Conservation (phyloP, 129 eudicot genomes). For the Helianthus tuberosus region DNA sequence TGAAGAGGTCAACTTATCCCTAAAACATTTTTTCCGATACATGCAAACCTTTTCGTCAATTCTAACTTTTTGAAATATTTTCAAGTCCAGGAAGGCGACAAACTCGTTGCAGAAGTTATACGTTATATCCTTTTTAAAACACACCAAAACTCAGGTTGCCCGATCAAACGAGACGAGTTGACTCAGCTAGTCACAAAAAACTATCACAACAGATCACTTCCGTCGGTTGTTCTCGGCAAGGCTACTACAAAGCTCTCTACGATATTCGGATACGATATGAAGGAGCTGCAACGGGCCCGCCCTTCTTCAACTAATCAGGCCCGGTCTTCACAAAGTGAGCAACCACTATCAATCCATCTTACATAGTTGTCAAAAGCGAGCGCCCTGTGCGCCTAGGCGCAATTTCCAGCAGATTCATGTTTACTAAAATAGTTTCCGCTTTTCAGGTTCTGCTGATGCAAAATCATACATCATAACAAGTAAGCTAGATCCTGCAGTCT, state of each 20-base stretch:
- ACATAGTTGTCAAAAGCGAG: too few relatives aligned
- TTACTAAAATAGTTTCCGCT: conserved; percentile 2
- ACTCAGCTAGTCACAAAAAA: conserved; percentile 68
- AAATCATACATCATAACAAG: conserved; percentile 78
- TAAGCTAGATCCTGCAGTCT: conserved; percentile 63
- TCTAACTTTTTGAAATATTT: not conserved
- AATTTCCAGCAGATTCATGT: not conserved
- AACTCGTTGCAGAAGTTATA: conserved; percentile 76
- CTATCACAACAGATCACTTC: conserved; percentile 69
- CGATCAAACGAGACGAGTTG: conserved; percentile 89
- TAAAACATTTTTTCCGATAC: conserved; percentile 2
- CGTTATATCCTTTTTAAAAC: conserved; percentile 76
- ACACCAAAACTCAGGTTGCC: conserved; percentile 82
- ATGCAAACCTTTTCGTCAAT: not conserved
- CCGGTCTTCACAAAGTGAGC: conserved; percentile 63
- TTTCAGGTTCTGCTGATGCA: conserved; percentile 63
- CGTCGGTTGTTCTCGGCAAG: conserved; percentile 64
- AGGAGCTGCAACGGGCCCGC: conserved; percentile 78
- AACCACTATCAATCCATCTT: conserved; percentile 2
- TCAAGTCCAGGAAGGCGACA: conserved; percentile 70
- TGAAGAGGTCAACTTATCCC: conserved; percentile 44
- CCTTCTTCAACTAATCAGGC: conserved; percentile 56
- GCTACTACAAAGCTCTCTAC: conserved; percentile 61
- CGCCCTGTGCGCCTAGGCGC: too few relatives aligned
- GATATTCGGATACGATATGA: conserved; percentile 83